Evolutionary conservation across 1,284 basidiomycete species (phyloP).

Genomic region (Trichosporon ovoides): DNA sequence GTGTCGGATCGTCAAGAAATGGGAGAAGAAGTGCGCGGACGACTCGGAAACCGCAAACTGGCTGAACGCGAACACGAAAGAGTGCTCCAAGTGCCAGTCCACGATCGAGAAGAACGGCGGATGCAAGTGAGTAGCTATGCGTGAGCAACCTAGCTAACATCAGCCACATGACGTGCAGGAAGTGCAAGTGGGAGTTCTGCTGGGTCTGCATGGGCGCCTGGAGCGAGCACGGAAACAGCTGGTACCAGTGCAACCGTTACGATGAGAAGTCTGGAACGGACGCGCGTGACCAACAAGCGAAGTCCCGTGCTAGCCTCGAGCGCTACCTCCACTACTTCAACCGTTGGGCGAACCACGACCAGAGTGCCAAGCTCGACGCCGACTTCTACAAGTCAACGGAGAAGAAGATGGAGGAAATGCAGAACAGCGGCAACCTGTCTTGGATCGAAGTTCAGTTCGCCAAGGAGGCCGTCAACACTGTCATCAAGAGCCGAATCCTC

Average conservation of each 20-base stretch:
- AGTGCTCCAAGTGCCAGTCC: slow-evolving; percentile 88
- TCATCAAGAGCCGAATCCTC: slow-evolving; percentile 84
- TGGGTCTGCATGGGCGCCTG: slow-evolving; percentile 74
- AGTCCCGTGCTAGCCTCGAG: slow-evolving; percentile 81
- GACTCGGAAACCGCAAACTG: slow-evolving; percentile 98
- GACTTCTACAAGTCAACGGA: slow-evolving; percentile 91
- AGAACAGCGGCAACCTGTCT: slow-evolving; percentile 78
- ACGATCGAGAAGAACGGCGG: slow-evolving; percentile 99
- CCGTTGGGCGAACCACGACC: slow-evolving; percentile 97
- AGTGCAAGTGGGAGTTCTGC: slow-evolving; percentile 82
- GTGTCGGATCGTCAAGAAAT: slow-evolving; percentile 81
- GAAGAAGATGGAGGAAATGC: slow-evolving; percentile 99
- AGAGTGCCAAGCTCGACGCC: slow-evolving; percentile 89
- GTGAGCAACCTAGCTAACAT: background rate
- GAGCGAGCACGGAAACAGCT: slow-evolving; percentile 94
- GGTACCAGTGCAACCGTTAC: slow-evolving; percentile 97
- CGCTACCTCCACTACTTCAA: slow-evolving; percentile 96
- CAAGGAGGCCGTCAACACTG: slow-evolving; percentile 90
- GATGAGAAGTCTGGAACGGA: slow-evolving; percentile 88
- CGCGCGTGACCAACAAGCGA: slow-evolving; percentile 82
- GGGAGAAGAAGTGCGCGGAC: slow-evolving; percentile 95
- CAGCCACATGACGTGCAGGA: slow-evolving; percentile 99
- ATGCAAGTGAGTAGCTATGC: slow-evolving; percentile 84
- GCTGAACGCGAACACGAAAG: slow-evolving; percentile 99
- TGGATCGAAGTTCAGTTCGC: slow-evolving; percentile 99